These are phyloP conservation scores for Kluyveromyces sp. DNA, from an alignment of 1,139 yeast species.

Conservation along the genomic window DNA sequence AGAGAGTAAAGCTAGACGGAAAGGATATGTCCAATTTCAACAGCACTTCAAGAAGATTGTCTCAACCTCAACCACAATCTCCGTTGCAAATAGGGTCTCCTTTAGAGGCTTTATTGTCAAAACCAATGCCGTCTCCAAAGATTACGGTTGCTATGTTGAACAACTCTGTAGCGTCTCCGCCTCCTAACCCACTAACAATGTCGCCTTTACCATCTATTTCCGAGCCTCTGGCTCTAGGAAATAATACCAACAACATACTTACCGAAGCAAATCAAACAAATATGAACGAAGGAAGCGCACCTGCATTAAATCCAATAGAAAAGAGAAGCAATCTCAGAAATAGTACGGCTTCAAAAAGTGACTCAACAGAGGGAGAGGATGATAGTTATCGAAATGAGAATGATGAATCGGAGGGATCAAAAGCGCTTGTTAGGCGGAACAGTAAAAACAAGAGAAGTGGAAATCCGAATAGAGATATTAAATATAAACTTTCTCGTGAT, in stretches of 20 bases:
- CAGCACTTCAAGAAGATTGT: slow-evolving; percentile 2
- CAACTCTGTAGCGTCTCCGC: slow-evolving; percentile 8
- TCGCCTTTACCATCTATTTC: neutral
- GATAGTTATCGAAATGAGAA: neutral
- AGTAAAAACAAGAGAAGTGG: slow-evolving; percentile 1
- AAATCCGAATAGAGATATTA: slow-evolving; percentile 19
- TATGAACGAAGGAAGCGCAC: neutral
- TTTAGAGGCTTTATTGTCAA: slow-evolving; percentile 24
- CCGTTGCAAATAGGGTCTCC: slow-evolving; percentile 9
- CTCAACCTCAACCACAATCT: slow-evolving; percentile 4
- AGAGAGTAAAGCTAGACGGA: slow-evolving; percentile 1
- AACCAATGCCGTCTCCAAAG: slow-evolving; percentile 22
- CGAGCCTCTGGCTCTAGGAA: neutral
- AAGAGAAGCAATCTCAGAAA: neutral
- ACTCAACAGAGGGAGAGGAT: neutral
- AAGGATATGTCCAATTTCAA: slow-evolving; percentile 2
- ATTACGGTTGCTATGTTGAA: slow-evolving; percentile 10
- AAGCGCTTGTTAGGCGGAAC: neutral
- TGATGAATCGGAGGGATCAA: neutral
- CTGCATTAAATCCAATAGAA: neutral
- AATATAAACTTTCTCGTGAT: slow-evolving; percentile 30
- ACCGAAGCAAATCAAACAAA: neutral
- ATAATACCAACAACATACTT: neutral
- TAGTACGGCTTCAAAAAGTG: neutral
- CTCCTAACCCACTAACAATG: slow-evolving; percentile 6